phyloP scores from a whole-genome alignment of 345 rosid species.

The Atalantia buxifolia region DNA sequence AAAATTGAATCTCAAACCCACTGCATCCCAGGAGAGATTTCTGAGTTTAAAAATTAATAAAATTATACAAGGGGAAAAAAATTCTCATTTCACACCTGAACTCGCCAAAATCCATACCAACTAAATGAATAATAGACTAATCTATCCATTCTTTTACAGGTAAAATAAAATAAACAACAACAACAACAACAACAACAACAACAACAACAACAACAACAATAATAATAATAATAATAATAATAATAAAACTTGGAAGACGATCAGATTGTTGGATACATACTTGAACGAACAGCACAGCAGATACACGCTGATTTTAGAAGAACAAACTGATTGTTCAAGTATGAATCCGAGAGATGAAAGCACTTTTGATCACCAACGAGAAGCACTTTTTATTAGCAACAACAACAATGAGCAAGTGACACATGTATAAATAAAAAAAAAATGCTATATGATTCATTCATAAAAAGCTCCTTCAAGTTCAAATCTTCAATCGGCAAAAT shows the following conservation, averaged over 20 bases:
- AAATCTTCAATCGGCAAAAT: slow-evolving; percentile 5
- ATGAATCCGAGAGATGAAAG: background rate
- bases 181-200: too few relatives aligned
- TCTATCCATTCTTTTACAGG: background rate
- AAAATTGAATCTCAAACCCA: background rate
- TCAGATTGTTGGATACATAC: background rate
- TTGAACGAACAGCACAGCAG: background rate
- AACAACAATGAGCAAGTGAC: slow-evolving; percentile 1
- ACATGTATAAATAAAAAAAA: background rate
- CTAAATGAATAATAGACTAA: background rate
- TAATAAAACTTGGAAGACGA: background rate
- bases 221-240: too few relatives aligned
- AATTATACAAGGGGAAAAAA: background rate
- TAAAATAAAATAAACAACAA: too few relatives aligned
- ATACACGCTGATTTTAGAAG: background rate
- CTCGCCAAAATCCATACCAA: background rate
- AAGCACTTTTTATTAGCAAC: background rate
- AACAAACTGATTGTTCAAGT: background rate
- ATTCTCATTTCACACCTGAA: background rate
- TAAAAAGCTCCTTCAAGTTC: slow-evolving; percentile 3
- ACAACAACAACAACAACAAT: too few relatives aligned
- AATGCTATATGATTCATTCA: background rate
- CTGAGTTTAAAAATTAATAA: background rate
- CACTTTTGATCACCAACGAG: background rate
- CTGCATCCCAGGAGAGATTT: background rate